Evolutionary conservation across 164 flowering plant species (phyloP).

Genomic region (Annona cherimola): DNA sequence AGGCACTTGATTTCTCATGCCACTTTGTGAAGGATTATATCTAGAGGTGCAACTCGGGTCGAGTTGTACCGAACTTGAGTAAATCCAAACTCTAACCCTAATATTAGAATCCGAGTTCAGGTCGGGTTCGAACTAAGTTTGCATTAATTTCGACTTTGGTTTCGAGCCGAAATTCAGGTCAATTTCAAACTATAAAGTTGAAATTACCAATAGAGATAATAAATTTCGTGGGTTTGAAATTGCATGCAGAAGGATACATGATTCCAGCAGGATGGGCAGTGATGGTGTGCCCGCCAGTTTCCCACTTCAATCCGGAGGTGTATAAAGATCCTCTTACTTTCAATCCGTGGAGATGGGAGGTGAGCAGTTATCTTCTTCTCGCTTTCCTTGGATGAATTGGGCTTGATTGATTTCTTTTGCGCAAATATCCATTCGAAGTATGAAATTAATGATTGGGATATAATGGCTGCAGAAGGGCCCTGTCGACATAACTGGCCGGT

Average conservation of each 20-base stretch:
- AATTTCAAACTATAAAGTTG: not conserved
- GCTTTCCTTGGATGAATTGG: not conserved
- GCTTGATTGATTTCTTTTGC: not conserved
- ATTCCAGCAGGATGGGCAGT: constrained; percentile 91
- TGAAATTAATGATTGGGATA: not conserved
- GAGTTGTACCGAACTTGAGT: too few species aligned
- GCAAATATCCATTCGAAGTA: not conserved
- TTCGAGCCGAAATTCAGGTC: not conserved
- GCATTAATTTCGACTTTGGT: not conserved
- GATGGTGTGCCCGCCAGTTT: constrained; percentile 92
- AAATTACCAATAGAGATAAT: not conserved
- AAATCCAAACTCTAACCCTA: too few species aligned
- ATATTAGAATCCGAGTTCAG: too few species aligned
- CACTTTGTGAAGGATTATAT: not conserved
- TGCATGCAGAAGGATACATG: constrained; percentile 54
- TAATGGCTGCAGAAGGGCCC: constrained; percentile 12
- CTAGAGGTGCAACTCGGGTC: not conserved
- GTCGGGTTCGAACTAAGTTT: too few species aligned
- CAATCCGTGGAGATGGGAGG: constrained; percentile 93
- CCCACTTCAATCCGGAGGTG: constrained; percentile 68
- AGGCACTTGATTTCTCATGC: not conserved
- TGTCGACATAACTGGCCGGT: constrained; percentile 17
- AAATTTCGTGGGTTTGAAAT: not conserved
- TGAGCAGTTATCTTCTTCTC: constrained; percentile 11
- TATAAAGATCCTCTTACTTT: constrained; percentile 73